A percentile compares a stretch with the other conserved stretches of the same genome.
These are phyloP conservation scores for Trichoderma gracile DNA, from an alignment of 2,329 filamentous ascomycete species.

Conservation along the genomic window DNA sequence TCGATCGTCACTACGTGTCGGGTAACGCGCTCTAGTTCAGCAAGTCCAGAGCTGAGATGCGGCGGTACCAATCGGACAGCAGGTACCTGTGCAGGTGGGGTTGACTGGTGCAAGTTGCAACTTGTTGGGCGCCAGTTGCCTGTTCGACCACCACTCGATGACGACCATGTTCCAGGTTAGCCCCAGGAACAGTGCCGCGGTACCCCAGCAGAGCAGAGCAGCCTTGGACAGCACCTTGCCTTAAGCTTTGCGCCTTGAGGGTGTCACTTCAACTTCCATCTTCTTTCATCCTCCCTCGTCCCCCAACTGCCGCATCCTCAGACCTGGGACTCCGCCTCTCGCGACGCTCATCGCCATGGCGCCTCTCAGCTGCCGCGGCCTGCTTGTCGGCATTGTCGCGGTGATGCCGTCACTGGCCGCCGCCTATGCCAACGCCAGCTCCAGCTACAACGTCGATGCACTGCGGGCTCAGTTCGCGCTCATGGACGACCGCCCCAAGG, in stretches of 20 bases:
- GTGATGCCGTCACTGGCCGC: constrained; percentile 44
- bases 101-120: neutral
- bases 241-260: neutral
- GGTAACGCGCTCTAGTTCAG: constrained; percentile 5
- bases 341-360: constrained; percentile 41
- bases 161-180: constrained; percentile 13
- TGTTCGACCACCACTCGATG: constrained; percentile 24
- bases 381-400: constrained; percentile 44
- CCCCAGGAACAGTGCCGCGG: constrained; percentile 24
- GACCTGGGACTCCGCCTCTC: constrained; percentile 27
- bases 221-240: neutral
- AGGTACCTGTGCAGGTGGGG: constrained; percentile 1
- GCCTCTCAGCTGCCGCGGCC: constrained; percentile 40
- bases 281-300: constrained; percentile 8
- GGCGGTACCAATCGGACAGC: constrained; percentile 18
- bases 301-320: constrained; percentile 14
- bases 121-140: constrained; percentile 18
- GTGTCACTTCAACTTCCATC: neutral
- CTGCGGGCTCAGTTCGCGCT: constrained; percentile 67
- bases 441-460: constrained; percentile 62
- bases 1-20: constrained; percentile 15
- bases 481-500: constrained; percentile 70
- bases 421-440: constrained; percentile 55
- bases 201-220: constrained; percentile 13
- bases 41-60: constrained; percentile 2